Evolutionary conservation across 441 rosid genomes (phyloP), one percentile per base, ranked within the genome.

Genomic region (Cnidoscolus chayamansa): DNA sequence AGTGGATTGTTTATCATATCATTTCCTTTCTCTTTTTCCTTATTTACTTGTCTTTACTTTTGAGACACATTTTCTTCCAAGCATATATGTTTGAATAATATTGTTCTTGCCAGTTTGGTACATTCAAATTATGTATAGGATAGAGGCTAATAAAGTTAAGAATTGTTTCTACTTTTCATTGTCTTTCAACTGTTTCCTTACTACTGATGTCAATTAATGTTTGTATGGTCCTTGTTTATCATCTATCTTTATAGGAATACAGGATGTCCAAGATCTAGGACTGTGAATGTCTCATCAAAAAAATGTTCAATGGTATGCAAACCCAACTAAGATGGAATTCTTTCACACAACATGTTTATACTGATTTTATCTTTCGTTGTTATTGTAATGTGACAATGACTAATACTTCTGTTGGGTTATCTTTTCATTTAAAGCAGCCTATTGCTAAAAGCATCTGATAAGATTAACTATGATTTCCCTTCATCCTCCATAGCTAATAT

Each of bases 281-380:
- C 82, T 75, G 75, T 70, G 75, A 78, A 71, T 72, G 60, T 43
- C 72, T 64, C 83, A 20, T 55, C 77, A 53, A 82, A 81, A 86
- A 88, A 76, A 78, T 71, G 82, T 78, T 81, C 74, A 20, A 71
- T 53, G 90, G 94, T 91, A 82, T 68, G 81, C 30, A 43, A 72
- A 63, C 12, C 37, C 50, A 58, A 54, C 15, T 40, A 40, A 0
- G 7, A 40, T 40, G 7, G 45, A 40, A 3, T 58, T 62, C 50
- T 60, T 60, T 56, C 31, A 0, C 1, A 32, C 53, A 49, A 9
- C 13, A n/a, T 40, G 53, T 9, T n/a, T 74, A n/a, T 35, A 1
- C 32, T 66, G 47, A 25, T 55, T 37, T 37, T 71, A 2, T 19
- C 12, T 35, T 53, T 19, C 16, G 7, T 62, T 51, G 49, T 30